Evolutionary conservation across 2,329 filamentous ascomycete species (phyloP), one percentile per base, ranked within the genome.

Genomic region (Xylaria sp.): DNA sequence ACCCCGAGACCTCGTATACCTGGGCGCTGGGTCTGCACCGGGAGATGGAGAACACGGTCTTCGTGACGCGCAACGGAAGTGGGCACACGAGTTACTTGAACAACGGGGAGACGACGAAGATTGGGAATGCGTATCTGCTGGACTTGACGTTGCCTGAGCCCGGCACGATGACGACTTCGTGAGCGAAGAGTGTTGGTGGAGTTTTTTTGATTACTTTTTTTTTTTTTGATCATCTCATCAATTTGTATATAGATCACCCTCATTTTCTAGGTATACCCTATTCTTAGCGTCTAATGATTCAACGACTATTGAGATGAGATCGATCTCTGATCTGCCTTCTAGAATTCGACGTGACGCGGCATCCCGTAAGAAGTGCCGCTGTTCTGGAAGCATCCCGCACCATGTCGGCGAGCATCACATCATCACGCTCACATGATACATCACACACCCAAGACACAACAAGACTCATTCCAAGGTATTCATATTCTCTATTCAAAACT

Each of bases 51-150:
- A 74, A 73, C 35, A 66, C 69, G 8, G 70, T 75, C 8, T 60
- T 78, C 49, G 49, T 80, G n/a, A 72, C 72, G 9, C 68, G 77
- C 13, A 69, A 75, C 42, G 76, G 76, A 2, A 66, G 69, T 50
- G 76, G 76, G 0, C 76, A 78, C 57, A 76, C 74, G 54, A 76
- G 73, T 56, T 74, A 72, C 48, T 54, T 66, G 5, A 55, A 67
- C 8, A 63, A 64, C 34, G 75, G 74, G 1, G 68, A 72, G 54
- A 72, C 75, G 3, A 63, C 70, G 10, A 55, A 61, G 11, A 65
- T 68, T 1, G 71, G 74, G 30, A 70, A 71, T 58, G 58, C 61
- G 2, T 76, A 73, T 59, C 60, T 78, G 10, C 48, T 77, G 8
- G 70, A 70, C 48, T 63, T 72, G 49, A 69, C 63, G n/a, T 59